A percentile compares a stretch with the other conserved stretches of the same genome.
Conservation (phyloP, 768 basidiomycete species). For the Xerocomus potaroensis region DNA sequence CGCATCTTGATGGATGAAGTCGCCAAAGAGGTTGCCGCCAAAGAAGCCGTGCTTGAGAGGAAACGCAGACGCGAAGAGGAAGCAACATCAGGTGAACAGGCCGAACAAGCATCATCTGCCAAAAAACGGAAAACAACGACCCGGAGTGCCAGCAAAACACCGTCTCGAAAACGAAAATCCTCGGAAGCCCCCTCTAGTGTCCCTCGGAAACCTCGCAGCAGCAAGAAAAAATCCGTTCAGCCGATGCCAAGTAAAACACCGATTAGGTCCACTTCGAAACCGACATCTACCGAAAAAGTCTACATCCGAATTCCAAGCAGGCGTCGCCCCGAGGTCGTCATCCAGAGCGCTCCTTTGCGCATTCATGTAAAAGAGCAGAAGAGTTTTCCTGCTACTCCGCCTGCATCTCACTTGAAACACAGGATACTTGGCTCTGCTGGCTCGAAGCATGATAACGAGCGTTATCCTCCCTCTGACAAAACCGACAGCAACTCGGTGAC, state of each 20-base stretch:
- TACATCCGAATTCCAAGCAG: conserved; percentile 22
- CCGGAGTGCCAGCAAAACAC: conserved; percentile 9
- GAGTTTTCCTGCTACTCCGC: conserved; percentile 17
- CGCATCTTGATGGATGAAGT: conserved; percentile 54
- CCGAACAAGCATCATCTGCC: conserved; percentile 16
- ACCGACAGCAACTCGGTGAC: conserved; percentile 10
- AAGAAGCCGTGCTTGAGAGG: conserved; percentile 51
- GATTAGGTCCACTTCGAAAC: conserved; percentile 15
- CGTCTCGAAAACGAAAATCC: conserved; percentile 22
- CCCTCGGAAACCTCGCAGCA: conserved; percentile 32
- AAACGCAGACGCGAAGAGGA: conserved; percentile 56
- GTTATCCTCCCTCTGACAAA: conserved; percentile 24
- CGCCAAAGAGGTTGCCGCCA: conserved; percentile 48
- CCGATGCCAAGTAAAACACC: conserved; percentile 15
- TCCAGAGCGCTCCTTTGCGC: conserved; percentile 11
- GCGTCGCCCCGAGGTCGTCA: conserved; percentile 20
- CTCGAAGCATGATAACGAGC: conserved; percentile 11
- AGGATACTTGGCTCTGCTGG: conserved; percentile 17
- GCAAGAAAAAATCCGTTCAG: conserved; percentile 9
- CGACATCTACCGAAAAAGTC: conserved; percentile 22
- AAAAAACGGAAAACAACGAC: conserved; percentile 24
- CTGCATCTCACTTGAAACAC: conserved; percentile 21
- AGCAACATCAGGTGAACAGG: conserved; percentile 15
- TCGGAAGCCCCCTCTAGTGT: conserved; percentile 17
- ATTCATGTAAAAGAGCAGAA: conserved; percentile 11